Conservation (phyloP, 306 rosid species). For the Cicer chorassanicum region DNA sequence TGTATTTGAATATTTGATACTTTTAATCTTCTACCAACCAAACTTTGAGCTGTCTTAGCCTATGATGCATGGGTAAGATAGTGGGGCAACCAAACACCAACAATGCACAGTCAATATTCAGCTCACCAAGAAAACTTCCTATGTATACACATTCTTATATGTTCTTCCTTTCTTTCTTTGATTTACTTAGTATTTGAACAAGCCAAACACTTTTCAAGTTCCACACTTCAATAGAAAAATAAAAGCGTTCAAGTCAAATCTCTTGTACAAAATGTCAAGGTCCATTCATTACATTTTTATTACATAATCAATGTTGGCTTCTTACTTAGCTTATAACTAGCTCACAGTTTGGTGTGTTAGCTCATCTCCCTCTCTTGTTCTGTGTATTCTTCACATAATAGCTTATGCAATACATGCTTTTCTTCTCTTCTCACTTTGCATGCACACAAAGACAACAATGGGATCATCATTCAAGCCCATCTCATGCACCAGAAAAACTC, state of each 20-base stretch:
- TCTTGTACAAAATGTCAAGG: slow-evolving; percentile 31
- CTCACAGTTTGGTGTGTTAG: slow-evolving; percentile 80
- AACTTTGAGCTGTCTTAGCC: slow-evolving; percentile 48
- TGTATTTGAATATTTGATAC: slow-evolving; percentile 26
- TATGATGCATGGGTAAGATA: slow-evolving; percentile 48
- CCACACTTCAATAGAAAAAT: slow-evolving; percentile 43
- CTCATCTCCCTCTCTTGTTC: slow-evolving; percentile 62
- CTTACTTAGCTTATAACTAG: slow-evolving; percentile 42
- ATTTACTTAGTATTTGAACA: slow-evolving; percentile 48
- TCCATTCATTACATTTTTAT: slow-evolving; percentile 42
- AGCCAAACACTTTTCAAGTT: slow-evolving; percentile 33
- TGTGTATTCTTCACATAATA: slow-evolving; percentile 43
- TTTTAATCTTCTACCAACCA: slow-evolving; percentile 48
- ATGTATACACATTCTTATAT: background rate
- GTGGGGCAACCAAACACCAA: slow-evolving; percentile 74
- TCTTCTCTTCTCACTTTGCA: slow-evolving; percentile 48
- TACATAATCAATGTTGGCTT: slow-evolving; percentile 43
- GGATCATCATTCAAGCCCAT: slow-evolving; percentile 52
- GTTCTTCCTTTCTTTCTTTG: slow-evolving; percentile 40
- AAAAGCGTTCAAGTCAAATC: slow-evolving; percentile 44
- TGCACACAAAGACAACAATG: slow-evolving; percentile 51
- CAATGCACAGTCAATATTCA: slow-evolving; percentile 62
- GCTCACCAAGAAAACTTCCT: slow-evolving; percentile 68
- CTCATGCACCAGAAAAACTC: slow-evolving; percentile 53
- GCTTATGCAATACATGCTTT: slow-evolving; percentile 36